Evolutionary conservation across 345 rosid genomes (phyloP).

Genomic region (Passiflora organensis): DNA sequence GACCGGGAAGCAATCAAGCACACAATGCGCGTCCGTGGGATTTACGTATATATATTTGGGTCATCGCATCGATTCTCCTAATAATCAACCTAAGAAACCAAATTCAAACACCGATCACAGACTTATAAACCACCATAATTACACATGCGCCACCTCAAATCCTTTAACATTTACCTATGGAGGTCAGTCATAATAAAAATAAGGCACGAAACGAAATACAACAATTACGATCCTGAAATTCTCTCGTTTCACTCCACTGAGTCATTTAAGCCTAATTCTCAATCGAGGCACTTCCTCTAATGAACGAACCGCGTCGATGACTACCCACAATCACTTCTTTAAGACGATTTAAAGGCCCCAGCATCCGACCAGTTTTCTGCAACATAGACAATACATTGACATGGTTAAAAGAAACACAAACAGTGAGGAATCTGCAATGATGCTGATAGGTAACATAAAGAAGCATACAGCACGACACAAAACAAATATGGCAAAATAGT

Average conservation of each 20-base stretch:
- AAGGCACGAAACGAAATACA: slow-evolving; percentile 20
- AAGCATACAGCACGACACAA: too few relatives aligned
- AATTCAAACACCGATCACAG: too few relatives aligned
- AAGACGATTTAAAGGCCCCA: slow-evolving; percentile 69
- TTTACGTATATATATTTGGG: too few relatives aligned
- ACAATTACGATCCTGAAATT: neutral
- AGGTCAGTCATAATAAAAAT: slow-evolving; percentile 9
- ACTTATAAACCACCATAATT: slow-evolving; percentile 14
- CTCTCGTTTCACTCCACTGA: neutral
- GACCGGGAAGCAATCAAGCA: too few relatives aligned
- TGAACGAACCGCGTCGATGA: slow-evolving; percentile 54
- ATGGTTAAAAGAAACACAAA: neutral
- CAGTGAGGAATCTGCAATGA: neutral
- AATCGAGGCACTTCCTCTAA: slow-evolving; percentile 45
- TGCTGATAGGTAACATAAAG: too few relatives aligned
- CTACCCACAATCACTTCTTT: slow-evolving; percentile 80
- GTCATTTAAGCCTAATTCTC: slow-evolving; percentile 42
- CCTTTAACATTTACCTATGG: slow-evolving; percentile 9
- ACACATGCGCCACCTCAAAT: slow-evolving; percentile 5
- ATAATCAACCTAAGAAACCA: too few relatives aligned
- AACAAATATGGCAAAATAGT: too few relatives aligned
- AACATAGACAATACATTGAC: neutral
- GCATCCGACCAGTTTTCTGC: slow-evolving; percentile 63
- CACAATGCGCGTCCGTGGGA: too few relatives aligned
- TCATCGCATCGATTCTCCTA: too few relatives aligned